Base-by-base conservation (phyloP, 257 asterid species). In the Verbena officinalis region DNA sequence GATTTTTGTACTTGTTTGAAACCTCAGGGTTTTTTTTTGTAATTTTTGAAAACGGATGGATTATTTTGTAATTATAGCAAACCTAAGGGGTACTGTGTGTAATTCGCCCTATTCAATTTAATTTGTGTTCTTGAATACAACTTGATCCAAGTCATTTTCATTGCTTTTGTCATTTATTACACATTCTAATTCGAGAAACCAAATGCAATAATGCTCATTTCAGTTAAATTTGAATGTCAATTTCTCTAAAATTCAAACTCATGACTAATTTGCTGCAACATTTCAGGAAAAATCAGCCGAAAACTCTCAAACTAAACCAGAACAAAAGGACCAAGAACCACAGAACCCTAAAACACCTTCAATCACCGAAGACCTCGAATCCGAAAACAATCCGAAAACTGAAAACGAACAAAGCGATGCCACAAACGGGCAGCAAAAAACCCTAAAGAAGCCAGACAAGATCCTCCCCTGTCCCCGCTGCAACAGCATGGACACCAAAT, bases 391-490 rank as follows among this genome's bases (percentile, higher is more conserved):
- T 52, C 64, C 65, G 17, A 64, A 72, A 63, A 19, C 55, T 12
- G 87, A 77, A 51, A 67, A 30, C 23, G 89, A 75, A 54, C 78
- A 78, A 73, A 68, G 57, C 9, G 87, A 79, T 52, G 64, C 76
- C 10, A 54, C 52, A 7, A 75, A 83, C 58, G 52, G 81, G 15
- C 85, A 82, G 58, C 84, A 78, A 48, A 86, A 84, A 74, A 31
- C 75, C 19, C 83, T 83, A 56, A 91, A 88, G 77, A 91, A 84
- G 77, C 96, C 96, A 0, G 98, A 91, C 77, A 88, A 86, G 50
- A 84, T 88, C 72, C 78, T 91, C 7, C 96, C 98, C 3, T 89
- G 98, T 76, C 98, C 98, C 2, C 98, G 98, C 42, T 91, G 98
- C 73, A 89, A 75, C 39, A 91, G 98, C 81, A 81, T 75, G 90